phyloP scores from a whole-genome alignment of 1,284 basidiomycete species.

The Ustilago trichophora region DNA sequence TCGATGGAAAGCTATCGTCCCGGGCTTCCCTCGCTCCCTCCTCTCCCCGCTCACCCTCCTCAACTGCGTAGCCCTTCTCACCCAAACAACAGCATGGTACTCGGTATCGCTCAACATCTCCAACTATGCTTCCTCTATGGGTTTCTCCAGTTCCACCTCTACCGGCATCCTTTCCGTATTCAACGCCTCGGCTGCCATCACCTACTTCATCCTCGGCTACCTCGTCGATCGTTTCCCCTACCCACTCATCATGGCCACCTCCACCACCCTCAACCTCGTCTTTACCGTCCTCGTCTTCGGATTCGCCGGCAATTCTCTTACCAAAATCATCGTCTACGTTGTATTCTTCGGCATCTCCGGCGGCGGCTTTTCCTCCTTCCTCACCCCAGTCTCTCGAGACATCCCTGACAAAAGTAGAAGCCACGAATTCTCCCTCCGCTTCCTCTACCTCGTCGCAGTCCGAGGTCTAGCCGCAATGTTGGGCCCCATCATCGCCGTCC shows the following conservation, averaged over 20 bases:
- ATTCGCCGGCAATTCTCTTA: constrained; percentile 45
- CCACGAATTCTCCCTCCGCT: constrained; percentile 25
- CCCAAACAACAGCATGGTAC: constrained; percentile 48
- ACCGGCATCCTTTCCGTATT: constrained; percentile 54
- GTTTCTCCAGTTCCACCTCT: constrained; percentile 34
- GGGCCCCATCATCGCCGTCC: constrained; percentile 53
- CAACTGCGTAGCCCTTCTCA: constrained; percentile 22
- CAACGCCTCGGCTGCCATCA: constrained; percentile 52
- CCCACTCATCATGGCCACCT: constrained; percentile 46
- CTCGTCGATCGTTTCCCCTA: constrained; percentile 50
- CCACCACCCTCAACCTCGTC: constrained; percentile 33
- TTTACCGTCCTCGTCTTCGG: constrained; percentile 50
- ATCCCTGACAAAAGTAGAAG: constrained; percentile 12
- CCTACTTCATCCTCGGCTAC: constrained; percentile 45
- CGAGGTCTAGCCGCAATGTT: constrained; percentile 47
- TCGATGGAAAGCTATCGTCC: constrained; percentile 18
- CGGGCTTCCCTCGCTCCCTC: constrained; percentile 29
- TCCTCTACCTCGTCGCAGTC: constrained; percentile 31
- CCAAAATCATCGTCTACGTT: constrained; percentile 50
- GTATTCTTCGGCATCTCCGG: constrained; percentile 51
- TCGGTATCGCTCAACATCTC: constrained; percentile 56
- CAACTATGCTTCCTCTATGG: constrained; percentile 47
- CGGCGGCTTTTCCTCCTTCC: constrained; percentile 31
- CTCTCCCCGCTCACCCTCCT: constrained; percentile 20
- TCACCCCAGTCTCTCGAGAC: constrained; percentile 40